A percentile compares a stretch with the other conserved stretches of the same genome.
phyloP scores from a whole-genome alignment of 2,329 filamentous ascomycete genomes.

The Domatiomyces catenatus region DNA sequence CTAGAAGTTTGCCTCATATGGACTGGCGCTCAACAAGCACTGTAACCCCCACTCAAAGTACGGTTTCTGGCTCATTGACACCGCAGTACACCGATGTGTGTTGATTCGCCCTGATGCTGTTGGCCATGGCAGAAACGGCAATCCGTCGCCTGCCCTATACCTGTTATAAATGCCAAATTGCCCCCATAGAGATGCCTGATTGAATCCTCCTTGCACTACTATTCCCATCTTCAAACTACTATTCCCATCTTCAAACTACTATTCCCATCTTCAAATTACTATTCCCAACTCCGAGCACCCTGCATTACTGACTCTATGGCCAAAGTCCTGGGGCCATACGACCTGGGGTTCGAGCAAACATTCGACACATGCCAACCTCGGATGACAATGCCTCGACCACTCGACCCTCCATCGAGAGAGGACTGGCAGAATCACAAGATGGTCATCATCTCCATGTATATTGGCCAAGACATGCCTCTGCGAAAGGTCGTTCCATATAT shows the following conservation, averaged over 20 bases:
- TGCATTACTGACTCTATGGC: neutral
- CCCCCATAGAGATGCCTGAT: neutral
- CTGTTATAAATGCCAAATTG: neutral
- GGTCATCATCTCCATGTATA: neutral
- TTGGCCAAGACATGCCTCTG: neutral
- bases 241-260: too few species aligned
- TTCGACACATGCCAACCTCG: neutral
- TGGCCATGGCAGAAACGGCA: too few species aligned
- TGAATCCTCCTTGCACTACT: neutral
- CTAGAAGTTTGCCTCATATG: neutral
- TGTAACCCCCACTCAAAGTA: too few species aligned
- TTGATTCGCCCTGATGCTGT: too few species aligned
- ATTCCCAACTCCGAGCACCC: neutral
- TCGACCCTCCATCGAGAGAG: neutral
- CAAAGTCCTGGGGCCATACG: neutral
- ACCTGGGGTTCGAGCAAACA: neutral
- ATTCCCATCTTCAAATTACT: neutral
- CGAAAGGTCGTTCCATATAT: neutral
- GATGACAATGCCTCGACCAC: neutral
- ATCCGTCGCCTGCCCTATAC: too few species aligned
- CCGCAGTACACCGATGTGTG: too few species aligned
- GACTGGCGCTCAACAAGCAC: too few species aligned
- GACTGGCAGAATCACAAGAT: neutral
- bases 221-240: neutral
- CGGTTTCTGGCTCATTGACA: too few species aligned